These are phyloP conservation scores for Bauhinia variegata DNA, from an alignment of 306 rosid species.

Conservation along the genomic window DNA sequence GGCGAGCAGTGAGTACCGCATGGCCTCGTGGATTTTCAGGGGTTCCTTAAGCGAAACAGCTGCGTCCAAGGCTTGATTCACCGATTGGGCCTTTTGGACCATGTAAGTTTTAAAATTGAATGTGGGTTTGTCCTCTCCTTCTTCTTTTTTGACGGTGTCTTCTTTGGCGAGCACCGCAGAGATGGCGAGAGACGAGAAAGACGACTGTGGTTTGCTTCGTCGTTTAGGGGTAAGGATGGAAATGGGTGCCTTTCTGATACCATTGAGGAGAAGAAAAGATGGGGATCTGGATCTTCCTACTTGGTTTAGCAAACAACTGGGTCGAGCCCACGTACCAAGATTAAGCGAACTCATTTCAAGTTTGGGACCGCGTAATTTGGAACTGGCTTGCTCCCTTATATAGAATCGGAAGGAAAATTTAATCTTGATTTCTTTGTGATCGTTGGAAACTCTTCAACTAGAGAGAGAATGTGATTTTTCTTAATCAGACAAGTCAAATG, in stretches of 20 bases:
- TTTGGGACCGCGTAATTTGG: not conserved
- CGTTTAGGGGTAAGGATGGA: slow-evolving; percentile 17
- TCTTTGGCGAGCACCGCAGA: slow-evolving; percentile 45
- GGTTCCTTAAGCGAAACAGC: slow-evolving; percentile 60
- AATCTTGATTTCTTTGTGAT: no score
- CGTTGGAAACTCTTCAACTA: not conserved
- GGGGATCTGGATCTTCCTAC: slow-evolving; percentile 37
- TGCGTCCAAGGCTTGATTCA: slow-evolving; percentile 63
- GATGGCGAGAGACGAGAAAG: slow-evolving; percentile 34
- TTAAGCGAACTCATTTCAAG: slow-evolving; percentile 47
- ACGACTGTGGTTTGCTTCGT: not conserved
- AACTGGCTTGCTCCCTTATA: not conserved
- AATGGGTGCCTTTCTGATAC: slow-evolving; percentile 5
- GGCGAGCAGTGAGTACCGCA: slow-evolving; percentile 81
- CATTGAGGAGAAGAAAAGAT: slow-evolving; percentile 17
- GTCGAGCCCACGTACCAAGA: slow-evolving; percentile 44
- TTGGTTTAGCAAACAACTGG: slow-evolving; percentile 36
- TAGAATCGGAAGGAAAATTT: not conserved
- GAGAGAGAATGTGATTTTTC: not conserved
- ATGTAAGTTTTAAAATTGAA: slow-evolving; percentile 64
- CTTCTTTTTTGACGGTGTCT: slow-evolving; percentile 14
- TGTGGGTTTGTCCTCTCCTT: not conserved
- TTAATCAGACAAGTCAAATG: no score
- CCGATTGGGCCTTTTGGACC: slow-evolving; percentile 49
- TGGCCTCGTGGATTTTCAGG: slow-evolving; percentile 64